Evolutionary conservation across 805 yeast species (phyloP), one percentile per base, ranked within the genome.

Genomic region (Tetrapisispora iriomotensis): DNA sequence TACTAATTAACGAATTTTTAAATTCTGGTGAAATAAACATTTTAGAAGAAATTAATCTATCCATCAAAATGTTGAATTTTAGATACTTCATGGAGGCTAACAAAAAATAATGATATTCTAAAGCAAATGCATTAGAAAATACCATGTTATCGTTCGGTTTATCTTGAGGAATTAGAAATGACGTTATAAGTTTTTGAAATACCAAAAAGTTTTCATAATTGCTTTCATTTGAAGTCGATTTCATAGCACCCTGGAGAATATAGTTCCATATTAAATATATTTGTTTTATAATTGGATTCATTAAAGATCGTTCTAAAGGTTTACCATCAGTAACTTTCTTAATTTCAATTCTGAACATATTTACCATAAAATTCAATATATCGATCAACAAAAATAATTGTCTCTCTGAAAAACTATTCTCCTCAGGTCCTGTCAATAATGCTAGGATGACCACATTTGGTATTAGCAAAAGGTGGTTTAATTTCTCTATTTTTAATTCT

Each of bases 51-150:
- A 38, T 38, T 13, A 38, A n/a, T 21, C 20, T 33, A 21, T 28
- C 24, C 40, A 38, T 38, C 17, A 38, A 10, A 7, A 31, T 26
- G 27, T 32, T 38, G 14, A 29, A 29, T 32, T 38, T 38, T 3
- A 32, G 12, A 13, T 26, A 27, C 9, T 32, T 38, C 36, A 38
- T 21, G 3, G 34, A 25, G 2, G 36, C 7, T 9, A 17, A 6
- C 10, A 32, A 2, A 18, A 38, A 32, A 13, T 15, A 13, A 14
- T 38, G 40, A 20, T 38, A 37, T 14, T 27, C 27, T 14, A 4
- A 13, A 12, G 25, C 25, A 8, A 27, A 27, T 12, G 27, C 27
- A 21, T 4, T 4, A 14, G 32, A 10, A 8, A 17, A 8, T 22
- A 17, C 18, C 10, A 8, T 10, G 5, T 2, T 21, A 14, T 21